Percentiles rank a stretch among this genome's conserved stretches.
Evolutionary conservation across 257 asterid species (phyloP).

Genomic region (Nicotiana tomentosiformis): DNA sequence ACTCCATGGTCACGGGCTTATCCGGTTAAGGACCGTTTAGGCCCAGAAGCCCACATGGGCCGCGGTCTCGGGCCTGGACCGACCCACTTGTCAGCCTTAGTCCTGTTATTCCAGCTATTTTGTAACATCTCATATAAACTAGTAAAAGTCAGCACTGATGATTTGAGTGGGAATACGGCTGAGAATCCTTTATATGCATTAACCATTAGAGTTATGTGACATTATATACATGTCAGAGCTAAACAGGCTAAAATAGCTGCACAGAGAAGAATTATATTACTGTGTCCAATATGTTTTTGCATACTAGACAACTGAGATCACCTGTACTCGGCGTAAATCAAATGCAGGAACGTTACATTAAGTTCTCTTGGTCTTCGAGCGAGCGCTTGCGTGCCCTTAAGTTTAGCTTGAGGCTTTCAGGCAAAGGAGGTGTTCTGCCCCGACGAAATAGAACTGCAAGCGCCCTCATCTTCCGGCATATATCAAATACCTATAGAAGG

Average conservation of each 20-base stretch:
- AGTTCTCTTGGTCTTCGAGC: constrained; percentile 70
- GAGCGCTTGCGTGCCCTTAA: constrained; percentile 76
- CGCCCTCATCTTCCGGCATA: constrained; percentile 72
- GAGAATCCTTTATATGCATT: background rate
- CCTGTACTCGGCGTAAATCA: background rate
- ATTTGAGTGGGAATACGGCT: background rate
- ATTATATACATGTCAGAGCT: background rate
- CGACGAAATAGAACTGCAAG: constrained; percentile 79
- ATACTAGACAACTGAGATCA: background rate
- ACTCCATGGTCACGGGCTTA: no score
- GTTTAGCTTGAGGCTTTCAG: constrained; percentile 76
- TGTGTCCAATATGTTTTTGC: background rate
- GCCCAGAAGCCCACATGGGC: no score
- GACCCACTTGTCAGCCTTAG: no score
- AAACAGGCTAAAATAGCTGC: background rate
- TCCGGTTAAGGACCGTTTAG: no score
- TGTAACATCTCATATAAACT: background rate
- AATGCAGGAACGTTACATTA: background rate
- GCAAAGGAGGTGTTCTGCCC: constrained; percentile 78
- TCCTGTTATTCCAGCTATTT: background rate
- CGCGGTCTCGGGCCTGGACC: no score
- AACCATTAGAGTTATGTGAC: background rate
- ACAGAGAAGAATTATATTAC: constrained; percentile 7
- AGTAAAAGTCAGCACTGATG: background rate
- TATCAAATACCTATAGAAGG: constrained; percentile 71